Percentiles rank a stretch among this genome's conserved stretches.
phyloP scores from a whole-genome alignment of 1,139 yeast genomes.

The Hansenula anomala region DNA sequence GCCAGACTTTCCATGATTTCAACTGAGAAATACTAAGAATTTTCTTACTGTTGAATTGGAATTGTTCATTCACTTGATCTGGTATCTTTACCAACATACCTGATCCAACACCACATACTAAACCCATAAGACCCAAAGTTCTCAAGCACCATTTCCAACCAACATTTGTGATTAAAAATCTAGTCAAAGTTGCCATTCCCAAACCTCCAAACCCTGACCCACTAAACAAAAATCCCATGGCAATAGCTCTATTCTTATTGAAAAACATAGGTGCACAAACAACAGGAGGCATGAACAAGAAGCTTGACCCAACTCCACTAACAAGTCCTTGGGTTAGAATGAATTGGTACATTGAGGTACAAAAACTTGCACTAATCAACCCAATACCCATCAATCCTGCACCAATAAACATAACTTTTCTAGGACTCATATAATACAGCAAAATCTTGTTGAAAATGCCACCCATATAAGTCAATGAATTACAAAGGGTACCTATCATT shows the following conservation, averaged over 20 bases:
- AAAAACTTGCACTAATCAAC: constrained; percentile 26
- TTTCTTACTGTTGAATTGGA: constrained; percentile 6
- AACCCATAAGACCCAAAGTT: constrained; percentile 29
- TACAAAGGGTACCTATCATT: constrained; percentile 29
- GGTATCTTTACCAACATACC: constrained; percentile 21
- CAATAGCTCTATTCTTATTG: constrained; percentile 33
- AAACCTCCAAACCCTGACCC: constrained; percentile 42
- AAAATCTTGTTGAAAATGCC: constrained; percentile 27
- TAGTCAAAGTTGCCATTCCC: constrained; percentile 32
- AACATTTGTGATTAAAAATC: constrained; percentile 26
- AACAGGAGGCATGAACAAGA: constrained; percentile 37
- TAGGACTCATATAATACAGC: constrained; percentile 18
- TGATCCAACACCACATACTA: constrained; percentile 17
- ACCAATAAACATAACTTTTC: constrained; percentile 26
- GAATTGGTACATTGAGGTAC: constrained; percentile 27
- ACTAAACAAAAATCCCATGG: constrained; percentile 37
- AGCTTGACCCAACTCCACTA: constrained; percentile 35
- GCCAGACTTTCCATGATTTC: constrained; percentile 22
- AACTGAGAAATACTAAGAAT: constrained; percentile 17
- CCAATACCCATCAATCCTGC: constrained; percentile 27
- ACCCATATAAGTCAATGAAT: constrained; percentile 27
- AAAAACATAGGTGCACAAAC: constrained; percentile 37
- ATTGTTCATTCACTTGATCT: background rate
- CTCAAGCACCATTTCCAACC: constrained; percentile 39
- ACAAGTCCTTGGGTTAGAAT: constrained; percentile 35